phyloP scores from a whole-genome alignment of 352 stramenopile species.

The Pythium phragmitis region DNA sequence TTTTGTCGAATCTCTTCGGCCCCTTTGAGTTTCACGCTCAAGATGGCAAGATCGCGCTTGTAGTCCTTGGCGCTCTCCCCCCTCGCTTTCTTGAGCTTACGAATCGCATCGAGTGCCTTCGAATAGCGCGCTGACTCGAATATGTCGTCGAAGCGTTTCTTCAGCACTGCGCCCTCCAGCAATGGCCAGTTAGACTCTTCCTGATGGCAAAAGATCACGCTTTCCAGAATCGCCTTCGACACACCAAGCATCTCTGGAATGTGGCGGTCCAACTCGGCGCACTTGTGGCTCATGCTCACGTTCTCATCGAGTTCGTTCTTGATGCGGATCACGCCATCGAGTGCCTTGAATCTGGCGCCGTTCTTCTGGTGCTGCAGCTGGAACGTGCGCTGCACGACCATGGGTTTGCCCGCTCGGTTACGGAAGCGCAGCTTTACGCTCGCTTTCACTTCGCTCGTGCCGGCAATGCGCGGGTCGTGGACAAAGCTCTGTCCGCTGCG shows the following conservation, averaged over 20 bases:
- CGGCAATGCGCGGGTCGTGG: slow-evolving; percentile 94
- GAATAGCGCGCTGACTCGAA: slow-evolving; percentile 99
- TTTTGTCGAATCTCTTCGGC: slow-evolving; percentile 53
- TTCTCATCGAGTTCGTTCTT: slow-evolving; percentile 91
- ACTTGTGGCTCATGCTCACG: slow-evolving; percentile 94
- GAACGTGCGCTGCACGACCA: slow-evolving; percentile 94
- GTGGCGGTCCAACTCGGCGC: slow-evolving; percentile 92
- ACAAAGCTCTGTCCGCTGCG: slow-evolving; percentile 93
- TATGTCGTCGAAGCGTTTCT: slow-evolving; percentile 99
- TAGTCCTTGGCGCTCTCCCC: slow-evolving; percentile 87
- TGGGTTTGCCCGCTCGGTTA: slow-evolving; percentile 83
- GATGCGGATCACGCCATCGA: slow-evolving; percentile 94
- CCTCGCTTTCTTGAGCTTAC: slow-evolving; percentile 92
- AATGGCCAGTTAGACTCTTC: slow-evolving; percentile 98
- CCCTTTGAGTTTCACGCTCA: slow-evolving; percentile 84
- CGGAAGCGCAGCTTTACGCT: slow-evolving; percentile 91
- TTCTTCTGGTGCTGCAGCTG: slow-evolving; percentile 94
- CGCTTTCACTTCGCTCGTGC: slow-evolving; percentile 91
- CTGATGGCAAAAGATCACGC: slow-evolving; percentile 99
- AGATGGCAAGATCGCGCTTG: slow-evolving; percentile 91
- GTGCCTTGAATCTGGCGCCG: slow-evolving; percentile 92
- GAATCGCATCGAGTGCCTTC: slow-evolving; percentile 97
- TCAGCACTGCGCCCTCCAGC: slow-evolving; percentile 94
- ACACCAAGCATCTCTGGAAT: slow-evolving; percentile 96
- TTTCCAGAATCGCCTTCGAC: slow-evolving; percentile 97